Evolutionary conservation across 2,329 filamentous ascomycete species (phyloP).

Genomic region (Apiospora koreana): DNA sequence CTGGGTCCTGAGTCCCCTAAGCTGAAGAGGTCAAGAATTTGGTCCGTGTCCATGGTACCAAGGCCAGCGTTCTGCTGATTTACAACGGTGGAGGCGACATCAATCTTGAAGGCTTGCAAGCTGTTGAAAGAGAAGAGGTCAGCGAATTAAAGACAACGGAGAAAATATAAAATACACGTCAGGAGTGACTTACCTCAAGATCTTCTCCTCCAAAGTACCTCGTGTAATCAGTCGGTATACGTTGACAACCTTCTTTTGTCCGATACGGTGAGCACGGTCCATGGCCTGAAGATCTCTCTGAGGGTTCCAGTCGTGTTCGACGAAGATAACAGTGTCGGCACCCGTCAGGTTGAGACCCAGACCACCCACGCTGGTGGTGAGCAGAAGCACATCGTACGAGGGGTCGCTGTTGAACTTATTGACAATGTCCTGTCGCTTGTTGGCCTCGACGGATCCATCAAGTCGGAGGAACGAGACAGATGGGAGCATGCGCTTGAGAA

Average conservation of each 20-base stretch:
- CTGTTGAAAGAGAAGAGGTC: conserved; percentile 29
- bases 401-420: conserved; percentile 99
- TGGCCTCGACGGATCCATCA: conserved; percentile 90
- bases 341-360: conserved; percentile 93
- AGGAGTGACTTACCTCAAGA: conserved; percentile 59
- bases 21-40: conserved; percentile 95
- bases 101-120: conserved; percentile 98
- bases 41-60: conserved; percentile 93
- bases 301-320: conserved; percentile 99
- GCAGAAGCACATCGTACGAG: conserved; percentile 88
- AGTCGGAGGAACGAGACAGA: conserved; percentile 92
- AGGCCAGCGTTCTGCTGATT: conserved; percentile 98
- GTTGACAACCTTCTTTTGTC: conserved; percentile 99
- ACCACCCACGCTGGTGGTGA: conserved; percentile 94
- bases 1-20: conserved; percentile 76
- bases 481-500: conserved; percentile 87
- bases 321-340: conserved; percentile 98
- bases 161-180: background rate
- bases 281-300: conserved; percentile 98
- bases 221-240: conserved; percentile 96
- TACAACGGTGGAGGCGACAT: conserved; percentile 95
- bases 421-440: conserved; percentile 93
- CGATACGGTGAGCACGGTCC: conserved; percentile 97
- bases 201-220: conserved; percentile 97
- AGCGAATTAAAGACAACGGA: background rate